A percentile compares a stretch with the other conserved stretches of the same genome.
Conservation (phyloP, 2,329 filamentous ascomycete genomes). For the Aphanocladium album region DNA sequence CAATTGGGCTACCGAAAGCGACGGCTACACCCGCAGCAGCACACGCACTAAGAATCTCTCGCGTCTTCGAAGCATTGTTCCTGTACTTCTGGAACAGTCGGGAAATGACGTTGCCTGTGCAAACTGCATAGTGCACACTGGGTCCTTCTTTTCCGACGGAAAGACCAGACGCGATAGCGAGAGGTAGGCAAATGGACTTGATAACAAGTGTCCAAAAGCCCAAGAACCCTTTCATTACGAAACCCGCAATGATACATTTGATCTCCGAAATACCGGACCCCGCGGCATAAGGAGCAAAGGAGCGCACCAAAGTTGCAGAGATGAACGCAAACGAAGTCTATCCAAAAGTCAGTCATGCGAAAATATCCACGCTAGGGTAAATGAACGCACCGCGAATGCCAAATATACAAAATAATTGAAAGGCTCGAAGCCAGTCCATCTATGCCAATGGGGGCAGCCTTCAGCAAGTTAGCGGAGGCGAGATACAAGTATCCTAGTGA, state of each 20-base stretch:
- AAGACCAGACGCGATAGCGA: constrained; percentile 89
- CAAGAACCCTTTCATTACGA: constrained; percentile 98
- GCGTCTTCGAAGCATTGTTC: constrained; percentile 85
- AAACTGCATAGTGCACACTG: constrained; percentile 98
- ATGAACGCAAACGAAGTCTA: constrained; percentile 75
- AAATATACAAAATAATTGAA: constrained; percentile 88
- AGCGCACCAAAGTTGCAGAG: constrained; percentile 79
- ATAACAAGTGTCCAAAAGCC: constrained; percentile 88
- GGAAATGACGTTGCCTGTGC: constrained; percentile 94
- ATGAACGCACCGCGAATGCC: constrained; percentile 62
- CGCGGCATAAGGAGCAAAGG: constrained; percentile 91
- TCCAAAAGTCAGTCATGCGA: background rate
- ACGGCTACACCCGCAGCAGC: constrained; percentile 94
- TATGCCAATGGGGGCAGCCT: constrained; percentile 85
- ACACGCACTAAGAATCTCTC: constrained; percentile 91
- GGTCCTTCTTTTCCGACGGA: constrained; percentile 97
- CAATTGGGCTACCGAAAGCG: constrained; percentile 95
- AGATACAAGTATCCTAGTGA: background rate
- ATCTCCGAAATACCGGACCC: constrained; percentile 98
- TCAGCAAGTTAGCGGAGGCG: constrained; percentile 18
- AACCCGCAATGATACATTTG: constrained; percentile 97
- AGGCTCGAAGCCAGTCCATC: constrained; percentile 73
- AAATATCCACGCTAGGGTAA: background rate
- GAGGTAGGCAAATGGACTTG: constrained; percentile 84
- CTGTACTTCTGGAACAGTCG: constrained; percentile 89